These are phyloP conservation scores for Globisporangium orthogonon DNA, from an alignment of 352 stramenopile species.

Conservation along the genomic window DNA sequence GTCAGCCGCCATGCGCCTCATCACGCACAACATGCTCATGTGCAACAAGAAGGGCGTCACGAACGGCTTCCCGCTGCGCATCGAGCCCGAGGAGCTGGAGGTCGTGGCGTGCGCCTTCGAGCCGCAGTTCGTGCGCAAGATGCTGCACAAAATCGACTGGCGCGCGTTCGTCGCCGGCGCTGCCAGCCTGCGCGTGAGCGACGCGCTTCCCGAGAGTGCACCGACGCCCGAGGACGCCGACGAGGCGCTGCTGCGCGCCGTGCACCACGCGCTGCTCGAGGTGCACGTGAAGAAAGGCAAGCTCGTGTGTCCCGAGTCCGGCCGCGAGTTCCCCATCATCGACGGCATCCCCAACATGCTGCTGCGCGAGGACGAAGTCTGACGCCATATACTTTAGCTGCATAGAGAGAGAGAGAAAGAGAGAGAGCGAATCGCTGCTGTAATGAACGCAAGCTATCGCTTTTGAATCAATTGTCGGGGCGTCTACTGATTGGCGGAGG, in stretches of 20 bases:
- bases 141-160: slow-evolving; percentile 89
- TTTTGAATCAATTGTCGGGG: not conserved
- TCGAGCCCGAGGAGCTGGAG: slow-evolving; percentile 80
- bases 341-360: slow-evolving; percentile 99
- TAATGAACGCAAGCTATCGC: too few relatives aligned
- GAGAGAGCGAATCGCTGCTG: slow-evolving; percentile 5
- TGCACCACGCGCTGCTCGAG: slow-evolving; percentile 90
- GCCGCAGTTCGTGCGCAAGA: slow-evolving; percentile 83
- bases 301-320: slow-evolving; percentile 95
- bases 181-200: slow-evolving; percentile 56
- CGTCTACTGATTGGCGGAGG: not conserved
- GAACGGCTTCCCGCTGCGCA: slow-evolving; percentile 89
- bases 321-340: slow-evolving; percentile 94
- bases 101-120: slow-evolving; percentile 82
- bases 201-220: slow-evolving; percentile 49
- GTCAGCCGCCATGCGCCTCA: slow-evolving; percentile 67
- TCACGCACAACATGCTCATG: slow-evolving; percentile 93
- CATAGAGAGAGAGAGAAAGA: slow-evolving; percentile 16
- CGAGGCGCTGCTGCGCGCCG: slow-evolving; percentile 73
- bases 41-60: slow-evolving; percentile 92
- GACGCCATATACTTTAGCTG: not conserved
- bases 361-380: slow-evolving; percentile 88
- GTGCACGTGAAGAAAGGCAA: slow-evolving; percentile 95
- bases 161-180: slow-evolving; percentile 75
- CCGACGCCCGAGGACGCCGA: slow-evolving; percentile 31